These are phyloP conservation scores for Cornus kousa DNA, from an alignment of 148 eudicot genomes.

Conservation along the genomic window DNA sequence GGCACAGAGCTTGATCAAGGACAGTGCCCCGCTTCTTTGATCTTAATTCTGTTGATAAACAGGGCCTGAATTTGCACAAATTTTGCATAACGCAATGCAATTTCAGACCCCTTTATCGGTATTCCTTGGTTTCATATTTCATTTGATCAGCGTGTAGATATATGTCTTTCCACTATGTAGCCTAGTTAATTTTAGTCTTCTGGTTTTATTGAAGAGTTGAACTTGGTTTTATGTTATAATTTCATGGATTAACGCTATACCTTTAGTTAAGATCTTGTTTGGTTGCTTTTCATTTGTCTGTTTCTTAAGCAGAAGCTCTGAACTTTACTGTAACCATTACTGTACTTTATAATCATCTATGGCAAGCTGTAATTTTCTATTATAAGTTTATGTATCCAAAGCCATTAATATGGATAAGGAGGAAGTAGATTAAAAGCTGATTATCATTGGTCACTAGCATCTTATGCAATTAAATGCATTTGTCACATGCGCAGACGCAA, in stretches of 20 bases:
- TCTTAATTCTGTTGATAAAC: too few relatives aligned
- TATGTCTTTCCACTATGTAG: too few relatives aligned
- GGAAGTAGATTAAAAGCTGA: constrained; percentile 1
- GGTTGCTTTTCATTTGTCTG: too few relatives aligned
- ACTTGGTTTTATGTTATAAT: too few relatives aligned
- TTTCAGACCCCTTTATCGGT: background rate
- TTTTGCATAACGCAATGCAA: background rate
- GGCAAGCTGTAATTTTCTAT: background rate
- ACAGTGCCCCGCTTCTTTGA: too few relatives aligned
- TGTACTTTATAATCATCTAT: background rate
- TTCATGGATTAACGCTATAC: too few relatives aligned
- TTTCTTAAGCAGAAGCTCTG: too few relatives aligned
- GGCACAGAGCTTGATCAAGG: background rate
- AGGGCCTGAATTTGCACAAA: background rate
- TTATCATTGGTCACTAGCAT: background rate
- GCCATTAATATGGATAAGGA: constrained; percentile 27
- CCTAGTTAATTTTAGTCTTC: background rate
- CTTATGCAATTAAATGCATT: constrained; percentile 10
- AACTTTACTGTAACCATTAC: background rate
- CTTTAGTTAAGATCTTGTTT: too few relatives aligned
- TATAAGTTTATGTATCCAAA: constrained; percentile 16
- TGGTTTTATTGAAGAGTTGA: background rate
- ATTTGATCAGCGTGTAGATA: too few relatives aligned
- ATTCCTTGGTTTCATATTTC: background rate
- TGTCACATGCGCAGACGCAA: constrained; percentile 24